Percentiles rank a stretch among this genome's conserved stretches.
phyloP scores from a whole-genome alignment of 306 rosid species.

The Malus sieversii region DNA sequence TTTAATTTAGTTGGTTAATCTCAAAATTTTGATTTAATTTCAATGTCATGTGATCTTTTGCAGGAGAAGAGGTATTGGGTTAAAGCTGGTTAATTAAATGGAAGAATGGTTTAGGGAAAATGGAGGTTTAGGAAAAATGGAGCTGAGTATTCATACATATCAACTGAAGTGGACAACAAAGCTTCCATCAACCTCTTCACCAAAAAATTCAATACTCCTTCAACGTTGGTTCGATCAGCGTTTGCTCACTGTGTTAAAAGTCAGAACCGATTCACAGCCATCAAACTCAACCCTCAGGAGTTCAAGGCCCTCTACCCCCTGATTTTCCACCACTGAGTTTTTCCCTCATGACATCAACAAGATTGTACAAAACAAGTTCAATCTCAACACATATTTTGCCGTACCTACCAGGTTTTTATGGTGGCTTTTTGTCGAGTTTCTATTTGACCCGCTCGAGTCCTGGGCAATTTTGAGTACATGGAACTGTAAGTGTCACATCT shows the following conservation, averaged over 20 bases:
- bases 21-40: not conserved
- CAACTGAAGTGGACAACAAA: slow-evolving; percentile 62
- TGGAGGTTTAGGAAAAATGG: slow-evolving; percentile 41
- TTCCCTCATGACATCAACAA: slow-evolving; percentile 69
- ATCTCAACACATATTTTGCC: slow-evolving; percentile 57
- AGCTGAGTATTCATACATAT: slow-evolving; percentile 70
- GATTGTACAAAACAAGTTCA: slow-evolving; percentile 49
- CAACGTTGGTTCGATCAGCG: slow-evolving; percentile 68
- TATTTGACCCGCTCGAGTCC: slow-evolving; percentile 40
- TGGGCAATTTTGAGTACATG: slow-evolving; percentile 71
- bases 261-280: slow-evolving; percentile 25
- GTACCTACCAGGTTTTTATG: slow-evolving; percentile 45
- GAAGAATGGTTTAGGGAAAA: slow-evolving; percentile 65
- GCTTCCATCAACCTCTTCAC: slow-evolving; percentile 69
- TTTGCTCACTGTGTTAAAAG: slow-evolving; percentile 41
- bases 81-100: slow-evolving; percentile 40
- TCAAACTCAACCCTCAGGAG: slow-evolving; percentile 33
- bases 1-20: too few relatives aligned
- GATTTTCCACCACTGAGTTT: slow-evolving; percentile 56
- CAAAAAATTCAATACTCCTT: slow-evolving; percentile 61
- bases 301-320: slow-evolving; percentile 50
- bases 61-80: slow-evolving; percentile 73
- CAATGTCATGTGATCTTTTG: not conserved
- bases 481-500: slow-evolving; percentile 37
- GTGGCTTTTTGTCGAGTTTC: slow-evolving; percentile 39